phyloP scores from a whole-genome alignment of 331 rosid genomes.

The Quercus lobata region DNA sequence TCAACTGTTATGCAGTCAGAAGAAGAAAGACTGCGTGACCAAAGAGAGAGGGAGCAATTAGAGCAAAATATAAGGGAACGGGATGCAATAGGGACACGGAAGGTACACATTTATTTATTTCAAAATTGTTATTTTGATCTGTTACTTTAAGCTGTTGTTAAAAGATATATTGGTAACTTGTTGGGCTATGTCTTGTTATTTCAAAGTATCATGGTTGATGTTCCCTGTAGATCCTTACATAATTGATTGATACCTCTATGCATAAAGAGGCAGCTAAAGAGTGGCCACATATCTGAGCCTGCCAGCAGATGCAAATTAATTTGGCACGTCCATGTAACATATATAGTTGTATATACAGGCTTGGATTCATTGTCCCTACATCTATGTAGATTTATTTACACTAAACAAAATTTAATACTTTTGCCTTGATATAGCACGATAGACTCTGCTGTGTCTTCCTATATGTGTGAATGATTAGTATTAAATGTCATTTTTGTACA shows the following conservation, averaged over 20 bases:
- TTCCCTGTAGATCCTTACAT: background rate
- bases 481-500: background rate
- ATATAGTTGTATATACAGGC: background rate
- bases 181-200: background rate
- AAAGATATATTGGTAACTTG: constrained; percentile 1
- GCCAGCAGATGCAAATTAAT: background rate
- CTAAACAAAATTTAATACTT: background rate
- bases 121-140: background rate
- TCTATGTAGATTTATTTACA: background rate
- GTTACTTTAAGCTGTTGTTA: background rate
- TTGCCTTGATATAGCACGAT: no score
- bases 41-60: constrained; percentile 82
- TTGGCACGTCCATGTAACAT: background rate
- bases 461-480: background rate
- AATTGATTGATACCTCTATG: background rate
- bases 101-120: constrained; percentile 40
- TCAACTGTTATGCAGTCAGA: constrained; percentile 58
- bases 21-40: constrained; percentile 89
- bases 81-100: constrained; percentile 77
- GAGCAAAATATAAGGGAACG: constrained; percentile 73
- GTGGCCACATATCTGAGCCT: background rate
- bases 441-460: no score
- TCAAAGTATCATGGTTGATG: background rate
- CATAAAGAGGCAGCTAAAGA: background rate
- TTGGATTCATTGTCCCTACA: background rate